Evolutionary conservation across 2,329 filamentous ascomycete species (phyloP), one percentile per base, ranked within the genome.

Genomic region (Pseudocercospora eumusae): DNA sequence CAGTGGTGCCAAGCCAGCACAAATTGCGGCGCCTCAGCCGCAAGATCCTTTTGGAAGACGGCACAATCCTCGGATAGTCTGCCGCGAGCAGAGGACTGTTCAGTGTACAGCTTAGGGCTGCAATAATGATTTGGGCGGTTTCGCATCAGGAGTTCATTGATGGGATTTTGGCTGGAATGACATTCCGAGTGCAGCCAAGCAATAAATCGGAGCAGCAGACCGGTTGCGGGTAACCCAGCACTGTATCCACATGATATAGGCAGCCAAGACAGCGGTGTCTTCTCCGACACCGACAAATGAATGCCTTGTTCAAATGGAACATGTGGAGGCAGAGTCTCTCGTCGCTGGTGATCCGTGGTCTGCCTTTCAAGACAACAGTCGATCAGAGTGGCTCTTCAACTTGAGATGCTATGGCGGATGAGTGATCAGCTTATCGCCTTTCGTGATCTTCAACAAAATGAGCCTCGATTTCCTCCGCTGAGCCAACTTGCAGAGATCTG

Each of bases 11-110:
- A 54, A 54, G 50, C 23, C 23, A n/a, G 18, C 11, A 33, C 27
- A 54, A 31, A 18, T 54, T 54, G 50, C 50, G 50, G 50, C 50
- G 50, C 50, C n/a, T n/a, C n/a, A n/a, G 27, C 25, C 18, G 25
- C 50, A n/a, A 54, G 27, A 45, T 45, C 42, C 42, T 45, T 45
- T 23, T 45, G 8, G 11, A 23, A 45, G 18, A 45, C 18, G 42
- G 42, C 18, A 23, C 42, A 23, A 20, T 23, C 11, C 42, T 45
- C 42, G 42, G 42, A 45, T 45, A 10, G 42, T 20, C 18, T 23
- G 42, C 33, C 33, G 33, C 33, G 33, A 13, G n/a, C 33, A 36
- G 33, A 36, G 33, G 33, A 36, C 13, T 10, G 11, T 36, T 36
- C 13, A n/a, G n/a, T n/a, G n/a, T n/a, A n/a, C n/a, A n/a, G n/a